Evolutionary conservation across 306 rosid species (phyloP), one percentile per base, ranked within the genome.

Genomic region (Comarum palustre): DNA sequence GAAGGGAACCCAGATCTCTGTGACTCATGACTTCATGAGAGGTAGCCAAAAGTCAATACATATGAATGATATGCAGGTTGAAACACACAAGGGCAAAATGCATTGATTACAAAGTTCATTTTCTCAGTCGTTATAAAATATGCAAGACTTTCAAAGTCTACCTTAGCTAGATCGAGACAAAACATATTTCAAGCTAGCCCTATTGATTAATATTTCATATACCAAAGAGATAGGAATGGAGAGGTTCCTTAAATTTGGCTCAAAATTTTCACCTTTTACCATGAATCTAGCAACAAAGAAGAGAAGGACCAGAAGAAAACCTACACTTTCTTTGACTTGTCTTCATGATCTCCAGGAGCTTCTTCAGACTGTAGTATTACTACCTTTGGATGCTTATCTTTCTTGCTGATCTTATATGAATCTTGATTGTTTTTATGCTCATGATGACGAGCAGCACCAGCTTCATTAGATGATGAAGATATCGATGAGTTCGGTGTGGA

Each of bases 401-500:
- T 86, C 78, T 78, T 77, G 73, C 50, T 34, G 45, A 62, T 77
- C 81, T 87, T 90, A 55, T 78, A 81, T 14, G 92, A 86, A 76
- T 89, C 89, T 74, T 62, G 67, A 62, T 34, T 24, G 10, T 62
- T 34, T 10, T 82, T 87, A 58, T 72, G 52, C 68, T 87, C 83
- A 27, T 19, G 27, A n/a, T 7, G 45, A 41, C 45, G 32, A 48
- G 41, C 46, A n/a, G 79, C 68, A 0, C 66, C 83, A 14, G 84
- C 96, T 69, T 93, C 97, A 75, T 87, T 87, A 5, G 98, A 86
- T 20, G 96, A 93, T 0, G 83, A 82, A 52, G 98, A 93, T 2
- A 84, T 78, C 0, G 96, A 88, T 10, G 92, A 88, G 83, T 88
- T 88, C 2, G 84, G 85, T 3, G 87, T 82, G 0, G 87, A 76